Evolutionary conservation across 2,329 filamentous ascomycete genomes (phyloP).

Genomic region (Tricladium varicosporioides): DNA sequence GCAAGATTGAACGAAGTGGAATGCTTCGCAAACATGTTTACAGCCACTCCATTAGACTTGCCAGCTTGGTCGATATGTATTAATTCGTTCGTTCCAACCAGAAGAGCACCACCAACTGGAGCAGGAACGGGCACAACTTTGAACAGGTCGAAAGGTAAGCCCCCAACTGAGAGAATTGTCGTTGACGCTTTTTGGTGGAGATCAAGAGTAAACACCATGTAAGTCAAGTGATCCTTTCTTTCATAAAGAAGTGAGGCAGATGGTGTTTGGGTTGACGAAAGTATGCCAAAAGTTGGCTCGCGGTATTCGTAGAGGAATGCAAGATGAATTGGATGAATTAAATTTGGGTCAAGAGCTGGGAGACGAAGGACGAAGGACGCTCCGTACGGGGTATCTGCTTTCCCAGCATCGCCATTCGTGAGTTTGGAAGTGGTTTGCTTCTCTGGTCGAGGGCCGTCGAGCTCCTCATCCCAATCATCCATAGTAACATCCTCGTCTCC

Average conservation of each 20-base stretch:
- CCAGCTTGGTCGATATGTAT: slow-evolving; percentile 96
- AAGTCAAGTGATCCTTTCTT: slow-evolving; percentile 80
- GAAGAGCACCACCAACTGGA: slow-evolving; percentile 83
- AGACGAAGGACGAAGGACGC: slow-evolving; percentile 92
- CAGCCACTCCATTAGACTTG: slow-evolving; percentile 86
- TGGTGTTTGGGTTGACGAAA: slow-evolving; percentile 72
- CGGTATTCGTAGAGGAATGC: slow-evolving; percentile 95
- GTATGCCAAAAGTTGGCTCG: slow-evolving; percentile 93
- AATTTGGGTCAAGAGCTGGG: slow-evolving; percentile 79
- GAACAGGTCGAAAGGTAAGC: slow-evolving; percentile 83
- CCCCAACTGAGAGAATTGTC: slow-evolving; percentile 80
- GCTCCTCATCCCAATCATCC: slow-evolving; percentile 83
- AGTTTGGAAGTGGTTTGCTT: slow-evolving; percentile 40
- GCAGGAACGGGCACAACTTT: slow-evolving; percentile 78
- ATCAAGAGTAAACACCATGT: slow-evolving; percentile 94
- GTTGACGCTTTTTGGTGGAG: slow-evolving; percentile 92
- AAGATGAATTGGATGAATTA: slow-evolving; percentile 87
- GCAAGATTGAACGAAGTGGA: slow-evolving; percentile 79
- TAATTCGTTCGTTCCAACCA: slow-evolving; percentile 85
- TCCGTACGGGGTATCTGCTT: slow-evolving; percentile 68
- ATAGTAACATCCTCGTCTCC: slow-evolving; percentile 84
- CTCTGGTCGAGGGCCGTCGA: slow-evolving; percentile 64
- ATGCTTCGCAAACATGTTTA: slow-evolving; percentile 85
- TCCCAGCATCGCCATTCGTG: slow-evolving; percentile 25
- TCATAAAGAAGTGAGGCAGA: slow-evolving; percentile 72